These are phyloP conservation scores for Ophiorrhiza pumila DNA, from an alignment of 257 asterid genomes.

Conservation along the genomic window DNA sequence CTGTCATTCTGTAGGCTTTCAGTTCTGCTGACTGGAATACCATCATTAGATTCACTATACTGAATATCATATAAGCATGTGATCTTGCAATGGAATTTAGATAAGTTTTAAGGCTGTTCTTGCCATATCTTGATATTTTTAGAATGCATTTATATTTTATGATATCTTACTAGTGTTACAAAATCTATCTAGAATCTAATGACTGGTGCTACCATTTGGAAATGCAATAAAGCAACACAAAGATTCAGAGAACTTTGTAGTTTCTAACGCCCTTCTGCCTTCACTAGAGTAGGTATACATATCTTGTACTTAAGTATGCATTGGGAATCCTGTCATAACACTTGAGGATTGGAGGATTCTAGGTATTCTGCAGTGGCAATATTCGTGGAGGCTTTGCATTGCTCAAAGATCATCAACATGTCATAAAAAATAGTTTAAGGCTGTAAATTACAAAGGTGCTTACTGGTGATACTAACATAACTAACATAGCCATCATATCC, in stretches of 20 bases:
- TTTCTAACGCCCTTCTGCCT: no score
- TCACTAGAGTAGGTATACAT: no score
- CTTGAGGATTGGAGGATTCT: no score
- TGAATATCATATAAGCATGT: not conserved
- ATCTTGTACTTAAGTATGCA: not conserved
- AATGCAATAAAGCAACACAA: not conserved
- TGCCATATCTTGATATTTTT: not conserved
- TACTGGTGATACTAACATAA: not conserved
- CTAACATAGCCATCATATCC: no score
- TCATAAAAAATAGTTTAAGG: not conserved
- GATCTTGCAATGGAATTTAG: not conserved
- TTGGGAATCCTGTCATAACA: not conserved
- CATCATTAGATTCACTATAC: no score
- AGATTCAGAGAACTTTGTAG: not conserved
- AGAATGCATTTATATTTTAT: not conserved
- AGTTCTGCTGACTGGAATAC: not conserved
- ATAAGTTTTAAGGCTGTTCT: not conserved
- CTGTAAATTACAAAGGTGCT: not conserved
- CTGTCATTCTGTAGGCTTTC: not conserved
- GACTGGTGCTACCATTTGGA: not conserved
- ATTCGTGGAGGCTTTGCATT: no score
- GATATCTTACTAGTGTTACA: not conserved
- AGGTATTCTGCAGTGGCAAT: no score
- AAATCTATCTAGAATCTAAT: not conserved
- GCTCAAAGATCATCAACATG: not conserved